Evolutionary conservation across 2,329 filamentous ascomycete species (phyloP), one percentile per base, ranked within the genome.

Genomic region (Penicillium capsulatum): DNA sequence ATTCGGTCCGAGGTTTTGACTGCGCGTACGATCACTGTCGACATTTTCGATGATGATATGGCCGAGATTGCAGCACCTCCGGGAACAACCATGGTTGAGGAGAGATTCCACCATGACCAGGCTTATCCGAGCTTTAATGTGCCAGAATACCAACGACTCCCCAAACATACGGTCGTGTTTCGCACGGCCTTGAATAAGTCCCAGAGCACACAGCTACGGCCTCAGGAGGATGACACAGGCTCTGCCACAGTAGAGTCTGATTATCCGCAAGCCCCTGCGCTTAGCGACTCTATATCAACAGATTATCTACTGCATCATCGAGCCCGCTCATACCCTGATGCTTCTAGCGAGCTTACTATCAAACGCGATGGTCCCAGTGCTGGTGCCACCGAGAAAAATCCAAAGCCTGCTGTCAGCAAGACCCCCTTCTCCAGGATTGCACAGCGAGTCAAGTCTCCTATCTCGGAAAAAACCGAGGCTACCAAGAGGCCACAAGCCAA

Each of bases 51-150:
- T 45, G 57, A 66, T 11, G 59, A 67, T 20, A 64, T 53, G 34
- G 58, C 65, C 15, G 63, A 70, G 31, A 68, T 72, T 31, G 55
- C 60, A 28, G 59, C 69, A 17, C 69, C 69, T 10, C 69, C 69
- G 11, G 69, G 69, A 3, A 70, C 67, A 2, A 65, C 65, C 39
- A 64, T 72, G 57, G 52, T 72, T 28, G 67, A 68, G 36, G 69
- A 72, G 51, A 60, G 60, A 19, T 65, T 70, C 31, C 47, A 75
- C 71, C 47, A 76, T 70, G 44, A 79, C 72, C 53, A 77, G 20
- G 40, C 44, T 24, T 42, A 42, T 34, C 44, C 31, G n/a, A 40
- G 33, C 63, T 53, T 65, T 71, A 17, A 65, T 61, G 28, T 72
- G 56, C 11, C 72, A 67, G 20, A 65, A 60, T 15, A 63, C 71